Evolutionary conservation across 2,329 filamentous ascomycete genomes (phyloP).

Genomic region (Talaromyces sp.): DNA sequence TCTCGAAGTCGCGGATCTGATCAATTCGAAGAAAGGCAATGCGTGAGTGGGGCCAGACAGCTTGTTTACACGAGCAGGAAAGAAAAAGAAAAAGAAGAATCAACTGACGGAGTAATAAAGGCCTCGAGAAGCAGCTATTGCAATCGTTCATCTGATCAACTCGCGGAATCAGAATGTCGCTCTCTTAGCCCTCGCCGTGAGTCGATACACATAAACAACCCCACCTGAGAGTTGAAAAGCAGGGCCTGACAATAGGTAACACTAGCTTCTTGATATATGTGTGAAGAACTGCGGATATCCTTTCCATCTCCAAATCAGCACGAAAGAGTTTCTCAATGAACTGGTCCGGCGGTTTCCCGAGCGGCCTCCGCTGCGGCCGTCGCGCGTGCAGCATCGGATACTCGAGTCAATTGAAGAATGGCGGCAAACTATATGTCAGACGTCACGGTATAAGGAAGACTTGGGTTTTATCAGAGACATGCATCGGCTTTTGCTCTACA

Average conservation of each 20-base stretch:
- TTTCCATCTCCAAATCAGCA: conserved; percentile 96
- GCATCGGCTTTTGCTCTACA: conserved; percentile 92
- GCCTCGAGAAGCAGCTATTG: conserved; percentile 86
- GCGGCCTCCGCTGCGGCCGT: conserved; percentile 77
- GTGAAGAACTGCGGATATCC: conserved; percentile 99
- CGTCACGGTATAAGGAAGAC: conserved; percentile 95
- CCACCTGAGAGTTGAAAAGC: background rate
- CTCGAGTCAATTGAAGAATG: conserved; percentile 97
- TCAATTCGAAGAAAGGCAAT: conserved; percentile 96
- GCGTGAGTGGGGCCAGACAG: conserved; percentile 47
- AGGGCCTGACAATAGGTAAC: conserved; percentile 11
- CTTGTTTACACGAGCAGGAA: background rate
- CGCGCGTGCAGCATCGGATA: conserved; percentile 84
- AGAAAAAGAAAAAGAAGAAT: background rate
- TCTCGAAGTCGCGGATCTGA: conserved; percentile 91
- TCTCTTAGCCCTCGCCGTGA: conserved; percentile 71
- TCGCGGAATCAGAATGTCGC: conserved; percentile 95
- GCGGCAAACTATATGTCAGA: conserved; percentile 96
- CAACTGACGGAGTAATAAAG: conserved; percentile 27
- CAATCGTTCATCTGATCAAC: conserved; percentile 92
- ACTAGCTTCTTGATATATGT: conserved; percentile 85
- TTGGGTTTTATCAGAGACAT: conserved; percentile 95
- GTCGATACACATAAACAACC: conserved; percentile 19
- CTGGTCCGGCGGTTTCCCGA: conserved; percentile 94
- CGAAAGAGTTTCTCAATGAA: conserved; percentile 98